Conservation (phyloP, 2,329 filamentous ascomycete species). For the Penicillium sclerotigenum region DNA sequence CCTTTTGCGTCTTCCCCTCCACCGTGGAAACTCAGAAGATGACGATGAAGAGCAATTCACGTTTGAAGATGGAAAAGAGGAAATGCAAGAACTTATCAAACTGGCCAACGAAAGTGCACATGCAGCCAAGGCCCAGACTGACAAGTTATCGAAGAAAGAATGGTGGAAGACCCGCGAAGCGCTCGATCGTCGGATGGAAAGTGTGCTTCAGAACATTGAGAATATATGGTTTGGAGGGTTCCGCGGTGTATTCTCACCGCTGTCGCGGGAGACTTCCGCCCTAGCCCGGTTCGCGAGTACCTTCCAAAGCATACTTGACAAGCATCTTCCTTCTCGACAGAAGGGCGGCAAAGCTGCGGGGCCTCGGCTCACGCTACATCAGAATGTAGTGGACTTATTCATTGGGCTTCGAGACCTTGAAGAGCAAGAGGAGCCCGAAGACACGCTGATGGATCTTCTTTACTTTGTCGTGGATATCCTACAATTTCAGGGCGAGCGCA, state of each 20-base stretch:
- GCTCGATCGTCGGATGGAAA: slow-evolving; percentile 72
- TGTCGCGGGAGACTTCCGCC: slow-evolving; percentile 59
- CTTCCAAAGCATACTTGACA: slow-evolving; percentile 76
- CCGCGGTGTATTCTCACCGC: slow-evolving; percentile 84
- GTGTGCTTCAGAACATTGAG: slow-evolving; percentile 81
- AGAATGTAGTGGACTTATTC: slow-evolving; percentile 79
- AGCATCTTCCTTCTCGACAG: slow-evolving; percentile 77
- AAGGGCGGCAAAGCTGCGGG: slow-evolving; percentile 56
- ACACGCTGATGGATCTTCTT: slow-evolving; percentile 83
- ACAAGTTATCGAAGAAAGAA: slow-evolving; percentile 70
- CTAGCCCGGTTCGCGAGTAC: slow-evolving; percentile 72
- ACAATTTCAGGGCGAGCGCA: slow-evolving; percentile 92
- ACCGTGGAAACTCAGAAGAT: slow-evolving; percentile 75
- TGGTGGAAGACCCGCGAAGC: slow-evolving; percentile 89
- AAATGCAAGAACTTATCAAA: slow-evolving; percentile 78
- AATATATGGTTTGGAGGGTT: slow-evolving; percentile 94
- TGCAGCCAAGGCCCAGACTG: slow-evolving; percentile 65
- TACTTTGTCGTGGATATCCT: slow-evolving; percentile 96
- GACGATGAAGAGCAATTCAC: slow-evolving; percentile 74
- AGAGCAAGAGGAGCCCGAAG: slow-evolving; percentile 73
- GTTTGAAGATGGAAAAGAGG: slow-evolving; percentile 73
- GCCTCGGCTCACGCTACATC: slow-evolving; percentile 55
- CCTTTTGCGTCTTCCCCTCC: slow-evolving; percentile 79
- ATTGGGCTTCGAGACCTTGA: slow-evolving; percentile 75
- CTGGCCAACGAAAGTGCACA: slow-evolving; percentile 83